Conservation (phyloP, 345 rosid species). For the Psidium guajava region DNA sequence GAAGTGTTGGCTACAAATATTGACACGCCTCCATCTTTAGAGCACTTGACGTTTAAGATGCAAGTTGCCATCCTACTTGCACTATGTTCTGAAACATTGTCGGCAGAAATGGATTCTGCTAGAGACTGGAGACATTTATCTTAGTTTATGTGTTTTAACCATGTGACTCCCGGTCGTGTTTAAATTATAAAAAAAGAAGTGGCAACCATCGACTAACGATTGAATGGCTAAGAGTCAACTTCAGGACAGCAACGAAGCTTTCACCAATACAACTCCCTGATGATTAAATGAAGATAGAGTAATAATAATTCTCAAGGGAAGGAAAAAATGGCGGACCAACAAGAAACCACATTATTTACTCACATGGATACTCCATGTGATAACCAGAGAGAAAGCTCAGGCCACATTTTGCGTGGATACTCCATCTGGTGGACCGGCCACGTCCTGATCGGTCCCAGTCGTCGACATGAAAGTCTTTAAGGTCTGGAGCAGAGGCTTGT, state of each 20-base stretch:
- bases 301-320: background rate
- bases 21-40: too few species aligned
- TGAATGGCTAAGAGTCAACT: background rate
- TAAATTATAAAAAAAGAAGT: background rate
- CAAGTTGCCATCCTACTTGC: background rate
- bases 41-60: too few species aligned
- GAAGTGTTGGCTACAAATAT: too few species aligned
- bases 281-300: background rate
- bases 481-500: constrained; percentile 5
- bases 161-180: background rate
- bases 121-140: background rate
- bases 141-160: background rate
- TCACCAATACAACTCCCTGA: background rate
- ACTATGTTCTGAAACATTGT: background rate
- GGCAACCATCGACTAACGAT: background rate
- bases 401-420: background rate
- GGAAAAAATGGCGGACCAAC: background rate
- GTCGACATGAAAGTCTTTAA: background rate
- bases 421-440: background rate
- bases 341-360: background rate
- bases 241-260: background rate
- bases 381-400: background rate
- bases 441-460: background rate
- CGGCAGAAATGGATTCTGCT: background rate
- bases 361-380: background rate